Percentiles rank a stretch among this genome's conserved stretches.
These are phyloP conservation scores for Trametes sp. DNA, from an alignment of 1,284 basidiomycete genomes.

Conservation along the genomic window DNA sequence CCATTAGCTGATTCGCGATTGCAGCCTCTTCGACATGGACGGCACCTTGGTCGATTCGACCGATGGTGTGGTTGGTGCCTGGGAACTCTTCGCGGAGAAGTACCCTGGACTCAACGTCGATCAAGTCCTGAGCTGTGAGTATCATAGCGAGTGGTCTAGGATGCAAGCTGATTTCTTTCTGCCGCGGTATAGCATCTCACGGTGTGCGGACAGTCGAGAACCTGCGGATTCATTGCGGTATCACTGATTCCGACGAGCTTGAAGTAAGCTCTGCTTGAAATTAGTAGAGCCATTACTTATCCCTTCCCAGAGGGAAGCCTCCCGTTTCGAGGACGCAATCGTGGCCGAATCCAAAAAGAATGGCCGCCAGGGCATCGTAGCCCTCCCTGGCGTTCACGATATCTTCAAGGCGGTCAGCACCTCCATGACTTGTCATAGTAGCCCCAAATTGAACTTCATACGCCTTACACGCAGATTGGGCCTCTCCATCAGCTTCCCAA, in stretches of 20 bases:
- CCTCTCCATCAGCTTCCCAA: conserved; percentile 54
- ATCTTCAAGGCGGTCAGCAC: conserved; percentile 58
- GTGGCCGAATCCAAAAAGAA: conserved; percentile 60
- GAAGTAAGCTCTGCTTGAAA: conserved; percentile 52
- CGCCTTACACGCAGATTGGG: conserved; percentile 49
- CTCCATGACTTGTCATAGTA: background rate
- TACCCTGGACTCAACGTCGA: conserved; percentile 71
- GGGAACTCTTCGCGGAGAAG: conserved; percentile 68
- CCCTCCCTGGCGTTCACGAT: conserved; percentile 65
- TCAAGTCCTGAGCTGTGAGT: conserved; percentile 67
- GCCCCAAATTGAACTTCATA: background rate
- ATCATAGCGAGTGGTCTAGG: background rate
- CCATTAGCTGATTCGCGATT: background rate
- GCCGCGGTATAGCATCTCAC: conserved; percentile 64
- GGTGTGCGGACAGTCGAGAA: conserved; percentile 86
- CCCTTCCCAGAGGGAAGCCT: conserved; percentile 59
- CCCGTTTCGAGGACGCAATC: conserved; percentile 74
- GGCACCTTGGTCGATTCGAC: conserved; percentile 81
- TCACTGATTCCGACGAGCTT: conserved; percentile 72
- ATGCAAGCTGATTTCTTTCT: background rate
- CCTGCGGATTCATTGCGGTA: conserved; percentile 72
- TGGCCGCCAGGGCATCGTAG: conserved; percentile 64
- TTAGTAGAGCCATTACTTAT: background rate
- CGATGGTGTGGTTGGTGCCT: conserved; percentile 76
- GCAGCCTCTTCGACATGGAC: conserved; percentile 81